Evolutionary conservation across 108 stramenopile genomes (phyloP), one percentile per base, ranked within the genome.

Genomic region (Nitzschia sp.): DNA sequence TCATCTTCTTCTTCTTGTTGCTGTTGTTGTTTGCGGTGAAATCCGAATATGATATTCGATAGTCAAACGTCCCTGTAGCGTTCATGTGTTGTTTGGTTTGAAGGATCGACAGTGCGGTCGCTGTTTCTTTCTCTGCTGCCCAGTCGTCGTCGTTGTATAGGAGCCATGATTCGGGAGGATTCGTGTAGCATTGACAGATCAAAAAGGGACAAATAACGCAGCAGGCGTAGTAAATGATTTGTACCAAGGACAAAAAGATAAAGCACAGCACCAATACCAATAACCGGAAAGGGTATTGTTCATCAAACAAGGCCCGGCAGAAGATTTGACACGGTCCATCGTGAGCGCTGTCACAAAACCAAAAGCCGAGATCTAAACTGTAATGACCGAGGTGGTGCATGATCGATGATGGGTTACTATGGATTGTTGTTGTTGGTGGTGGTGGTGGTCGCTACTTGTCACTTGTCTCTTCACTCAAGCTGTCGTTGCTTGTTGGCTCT

Each of bases 171-270:
- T 50, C 48, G 9, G 48, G 48, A 50, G 48, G 48, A 50, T 50
- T 16, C 4, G 48, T n/a, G 19, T 21, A 50, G 21, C 48, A 50
- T 50, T 50, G 13, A 22, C 48, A 50, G 19, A 50, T 50, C 19
- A 50, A 16, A 50, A 50, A 50, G 48, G 48, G 48, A 50, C 48
- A 16, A 16, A 50, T 22, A n/a, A 50, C 19, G 21, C 48, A 50
- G 21, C 48, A 50, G 17, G 48, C 9, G 21, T 50, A 50, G 21
- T 21, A 50, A n/a, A 50, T 22, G 19, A 50, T 8, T 50, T 50
- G 48, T 21, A n/a, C 19, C 13, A 21, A n/a, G 9, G 48, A 8
- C 48, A 50, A 21, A 22, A 50, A 50, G 19, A 21, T n/a, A 50
- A 50, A 50, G 9, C 16, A 21, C 13, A 50, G 48, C 48, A 50